Evolutionary conservation across 2,329 filamentous ascomycete species (phyloP).

Genomic region (Penicillium verrucosum): DNA sequence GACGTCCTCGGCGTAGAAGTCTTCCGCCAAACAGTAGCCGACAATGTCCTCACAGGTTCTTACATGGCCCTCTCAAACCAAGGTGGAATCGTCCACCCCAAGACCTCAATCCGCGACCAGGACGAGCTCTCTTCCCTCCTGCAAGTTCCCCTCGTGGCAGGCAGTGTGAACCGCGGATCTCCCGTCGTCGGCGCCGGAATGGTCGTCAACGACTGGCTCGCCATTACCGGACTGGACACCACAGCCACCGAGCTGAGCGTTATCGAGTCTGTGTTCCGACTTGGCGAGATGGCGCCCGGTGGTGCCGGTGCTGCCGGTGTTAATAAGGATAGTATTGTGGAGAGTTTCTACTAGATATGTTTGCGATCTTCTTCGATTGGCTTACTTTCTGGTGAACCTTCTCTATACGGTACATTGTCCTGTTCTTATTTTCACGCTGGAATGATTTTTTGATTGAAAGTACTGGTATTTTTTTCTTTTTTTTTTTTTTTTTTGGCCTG

Average conservation of each 20-base stretch:
- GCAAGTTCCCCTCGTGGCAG: slow-evolving; percentile 92
- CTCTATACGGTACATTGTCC: slow-evolving; percentile 1
- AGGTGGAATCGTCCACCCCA: slow-evolving; percentile 94
- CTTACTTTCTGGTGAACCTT: not conserved
- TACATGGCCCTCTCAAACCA: slow-evolving; percentile 98
- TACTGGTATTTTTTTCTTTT: slow-evolving; percentile 6
- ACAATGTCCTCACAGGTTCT: slow-evolving; percentile 92
- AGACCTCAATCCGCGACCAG: slow-evolving; percentile 95
- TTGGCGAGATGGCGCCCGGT: slow-evolving; percentile 72
- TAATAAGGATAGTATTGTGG: slow-evolving; percentile 97
- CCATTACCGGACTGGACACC: slow-evolving; percentile 87
- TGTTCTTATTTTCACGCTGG: slow-evolving; percentile 10
- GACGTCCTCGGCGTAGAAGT: slow-evolving; percentile 70
- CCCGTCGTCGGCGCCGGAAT: slow-evolving; percentile 94
- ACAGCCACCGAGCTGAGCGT: slow-evolving; percentile 97
- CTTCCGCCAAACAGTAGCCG: slow-evolving; percentile 81
- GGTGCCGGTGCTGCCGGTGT: slow-evolving; percentile 54
- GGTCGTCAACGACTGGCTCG: slow-evolving; percentile 97
- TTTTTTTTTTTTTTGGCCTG: slow-evolving; percentile 8
- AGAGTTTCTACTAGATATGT: slow-evolving; percentile 82
- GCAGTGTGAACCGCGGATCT: slow-evolving; percentile 87
- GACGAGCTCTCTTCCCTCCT: slow-evolving; percentile 91
- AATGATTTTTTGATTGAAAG: slow-evolving; percentile 6
- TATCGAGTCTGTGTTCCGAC: slow-evolving; percentile 89
- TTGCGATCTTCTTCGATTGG: slow-evolving; percentile 1